A percentile compares a stretch with the other conserved stretches of the same genome.
phyloP scores from a whole-genome alignment of 345 rosid species.

The Sonneratia alba region DNA sequence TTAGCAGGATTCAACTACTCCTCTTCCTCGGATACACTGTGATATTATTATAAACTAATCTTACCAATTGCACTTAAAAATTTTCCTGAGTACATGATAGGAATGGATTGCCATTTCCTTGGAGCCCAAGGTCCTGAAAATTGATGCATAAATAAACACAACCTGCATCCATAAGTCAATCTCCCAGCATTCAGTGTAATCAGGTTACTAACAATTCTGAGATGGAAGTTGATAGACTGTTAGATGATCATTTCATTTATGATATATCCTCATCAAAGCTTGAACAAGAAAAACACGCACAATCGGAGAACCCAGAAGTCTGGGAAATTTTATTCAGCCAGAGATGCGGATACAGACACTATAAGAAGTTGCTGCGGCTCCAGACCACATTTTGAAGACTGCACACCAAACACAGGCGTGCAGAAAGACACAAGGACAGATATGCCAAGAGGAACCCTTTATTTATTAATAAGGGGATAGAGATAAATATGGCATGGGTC shows the following conservation, averaged over 20 bases:
- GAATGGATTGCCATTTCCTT: too few relatives aligned
- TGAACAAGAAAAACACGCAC: background rate
- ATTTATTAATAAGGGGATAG: conserved; percentile 22
- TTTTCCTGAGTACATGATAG: too few relatives aligned
- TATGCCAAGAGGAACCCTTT: conserved; percentile 15
- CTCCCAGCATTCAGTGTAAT: background rate
- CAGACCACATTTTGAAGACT: background rate
- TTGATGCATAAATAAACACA: too few relatives aligned
- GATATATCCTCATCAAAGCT: background rate
- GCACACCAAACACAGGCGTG: background rate
- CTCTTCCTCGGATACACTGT: too few relatives aligned
- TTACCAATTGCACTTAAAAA: too few relatives aligned
- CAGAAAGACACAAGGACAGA: background rate
- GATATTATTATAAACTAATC: too few relatives aligned
- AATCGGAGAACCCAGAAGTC: background rate
- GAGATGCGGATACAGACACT: background rate
- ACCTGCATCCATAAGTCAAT: too few relatives aligned
- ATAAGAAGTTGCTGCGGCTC: background rate
- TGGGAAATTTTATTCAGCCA: background rate
- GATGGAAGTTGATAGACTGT: background rate
- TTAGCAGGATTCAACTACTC: too few relatives aligned
- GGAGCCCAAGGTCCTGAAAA: too few relatives aligned
- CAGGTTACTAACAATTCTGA: background rate
- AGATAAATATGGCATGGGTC: conserved; percentile 24
- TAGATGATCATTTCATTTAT: background rate